Evolutionary conservation across 2,329 filamentous ascomycete genomes (phyloP), one percentile per base, ranked within the genome.

Genomic region (Thielaviopsis populi): DNA sequence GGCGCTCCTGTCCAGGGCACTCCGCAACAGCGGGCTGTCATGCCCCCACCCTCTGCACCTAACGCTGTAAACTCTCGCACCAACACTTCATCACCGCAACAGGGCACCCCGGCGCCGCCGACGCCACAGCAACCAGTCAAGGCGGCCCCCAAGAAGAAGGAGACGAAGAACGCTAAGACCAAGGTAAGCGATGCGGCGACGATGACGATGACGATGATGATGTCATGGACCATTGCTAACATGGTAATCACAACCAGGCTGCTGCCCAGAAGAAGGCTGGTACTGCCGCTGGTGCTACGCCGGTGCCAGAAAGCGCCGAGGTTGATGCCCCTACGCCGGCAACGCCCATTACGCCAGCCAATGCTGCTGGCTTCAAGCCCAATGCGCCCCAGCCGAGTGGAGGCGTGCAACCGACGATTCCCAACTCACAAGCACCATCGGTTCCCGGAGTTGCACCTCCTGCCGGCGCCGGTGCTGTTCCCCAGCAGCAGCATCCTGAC

Each of bases 121-220:
- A 94, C 89, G 3, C 89, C 89, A 1, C 85, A 83, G 61, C 87
- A 89, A 71, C 73, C 78, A 1, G 86, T 84, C 71, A 92, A 92
- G 77, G 74, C 86, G 3, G 84, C 83, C 41, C 86, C 87, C 0
- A 91, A 89, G 74, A 92, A 92, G 80, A 88, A 89, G 77, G 83
- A 84, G 40, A 76, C 75, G 4, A 86, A 86, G 74, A 80, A 77
- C 66, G 77, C 81, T 4, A 87, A 86, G 73, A 78, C 75, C 65
- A 89, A 89, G 84, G 86, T 88, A 80, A 76, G 77, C 70, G 1
- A n/a, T 48, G 15, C 3, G 3, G n/a, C n/a, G n/a, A n/a, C n/a
- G n/a, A n/a, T n/a, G n/a, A n/a, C n/a, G n/a, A n/a, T n/a, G n/a
- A n/a, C n/a, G n/a, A n/a, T n/a, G n/a, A n/a, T n/a, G n/a, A n/a